Base-by-base conservation (phyloP, 345 rosid genomes). In the Laguncularia racemosa region DNA sequence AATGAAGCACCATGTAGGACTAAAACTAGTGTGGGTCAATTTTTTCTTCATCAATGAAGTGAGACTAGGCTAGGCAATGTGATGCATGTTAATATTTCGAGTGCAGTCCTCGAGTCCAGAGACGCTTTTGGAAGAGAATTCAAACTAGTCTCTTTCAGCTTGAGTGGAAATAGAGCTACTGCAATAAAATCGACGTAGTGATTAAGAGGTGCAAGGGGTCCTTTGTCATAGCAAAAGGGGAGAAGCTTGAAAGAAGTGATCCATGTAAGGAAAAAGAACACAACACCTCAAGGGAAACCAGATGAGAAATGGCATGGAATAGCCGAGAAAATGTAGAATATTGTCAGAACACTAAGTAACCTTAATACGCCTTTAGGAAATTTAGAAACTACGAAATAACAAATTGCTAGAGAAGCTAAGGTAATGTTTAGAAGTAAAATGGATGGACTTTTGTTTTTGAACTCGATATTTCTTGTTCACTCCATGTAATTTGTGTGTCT, bases 191-290 rank as follows among this genome's bases (percentile, higher is more conserved):
- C 67, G 16, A 45, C 0, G 49, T 15, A 60, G 55, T 23, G 48
- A 23, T 28, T 19, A 59, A 19, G 54, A 15, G 26, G 20, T 4
- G 23, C 0, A 18, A 70, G 59, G 53, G 66, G 74, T 20, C 62
- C 70, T 18, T 47, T 48, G 46, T 56, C 10, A 59, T 60, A 65
- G 46, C 62, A 55, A 28, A 64, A 60, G 66, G 60, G 69, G 20
- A 70, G 49, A 44, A 70, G 66, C 51, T 65, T 70, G 66, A 66
- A 70, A 46, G 74, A 70, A 21, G 70, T 18, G 19, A 70, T 64
- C 74, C 74, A 70, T 28, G 63, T 60, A 51, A 70, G 20, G 2
- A 65, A 56, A 43, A 65, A 60, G 48, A 59, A 65, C 2, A 48
- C 8, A 3, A 59, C 12, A 20, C 61, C 61, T 55, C 74, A 50